Evolutionary conservation across 495 filamentous ascomycete species (phyloP), one percentile per base, ranked within the genome.

Genomic region (Terfezia claveryi): DNA sequence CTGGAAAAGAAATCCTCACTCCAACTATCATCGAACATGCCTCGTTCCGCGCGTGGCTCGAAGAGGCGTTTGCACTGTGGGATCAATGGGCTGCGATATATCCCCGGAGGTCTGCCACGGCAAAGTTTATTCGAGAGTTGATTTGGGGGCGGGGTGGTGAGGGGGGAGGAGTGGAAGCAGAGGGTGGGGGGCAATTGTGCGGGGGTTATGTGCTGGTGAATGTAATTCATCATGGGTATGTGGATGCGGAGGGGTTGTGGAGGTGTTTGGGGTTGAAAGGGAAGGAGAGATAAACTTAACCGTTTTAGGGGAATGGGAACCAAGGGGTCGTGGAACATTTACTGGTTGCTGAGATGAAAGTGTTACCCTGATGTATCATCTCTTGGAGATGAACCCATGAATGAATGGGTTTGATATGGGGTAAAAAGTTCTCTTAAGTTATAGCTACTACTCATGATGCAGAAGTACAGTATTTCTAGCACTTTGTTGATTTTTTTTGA

Each of bases 1-100:
- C 83, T 2, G 88, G 87, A 17, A 95, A 95, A 69, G 91, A 98
- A 71, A 98, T 98, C 59, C 77, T 92, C 61, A 93, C 91, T 14
- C 91, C 91, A 20, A 96, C 91, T 17, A 98, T 98, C 66, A 94
- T 98, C 58, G 91, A 98, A 67, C 82, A 91, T 59, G 85, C 93
- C 54, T 89, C 83, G 64, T 98, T 98, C 75, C 74, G 80, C 50
- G 86, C 88, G 27, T 98, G 91, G 91, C 77, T 78, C 56, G 92
- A 96, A 62, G 91, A 98, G 73, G 91, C 91, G 2, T 98, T 87
- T 72, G 81, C 79, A 14, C 93, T 95, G 62, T 98, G 89, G 84
- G 74, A 74, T 37, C 91, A 96, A 68, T 98, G 91, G 91, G 82
- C 80, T 37, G 75, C 81, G 58, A 81, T 96, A 20, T 94, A 91